phyloP scores from a whole-genome alignment of 805 yeast genomes.

The Cyberlindnera maclurae region DNA sequence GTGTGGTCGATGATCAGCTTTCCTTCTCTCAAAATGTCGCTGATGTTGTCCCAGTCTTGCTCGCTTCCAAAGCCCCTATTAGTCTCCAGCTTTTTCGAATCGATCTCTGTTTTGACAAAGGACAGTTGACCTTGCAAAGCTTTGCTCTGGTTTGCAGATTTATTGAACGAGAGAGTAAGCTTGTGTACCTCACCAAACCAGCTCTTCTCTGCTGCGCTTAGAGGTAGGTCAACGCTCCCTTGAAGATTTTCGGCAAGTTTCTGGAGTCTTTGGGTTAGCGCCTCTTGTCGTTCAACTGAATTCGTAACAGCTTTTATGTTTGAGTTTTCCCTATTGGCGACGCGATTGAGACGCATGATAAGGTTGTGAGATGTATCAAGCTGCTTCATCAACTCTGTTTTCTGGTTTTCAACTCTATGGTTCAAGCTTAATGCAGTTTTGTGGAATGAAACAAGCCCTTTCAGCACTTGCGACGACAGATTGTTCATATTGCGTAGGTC shows the following conservation, averaged over 20 bases:
- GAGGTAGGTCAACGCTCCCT: conserved; percentile 22
- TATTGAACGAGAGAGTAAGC: conserved; percentile 27
- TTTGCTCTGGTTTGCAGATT: conserved; percentile 23
- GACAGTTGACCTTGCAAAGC: conserved; percentile 24
- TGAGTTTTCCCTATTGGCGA: conserved; percentile 11
- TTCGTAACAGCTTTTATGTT: conserved; percentile 14
- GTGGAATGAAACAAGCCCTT: conserved; percentile 17
- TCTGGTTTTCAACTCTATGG: conserved; percentile 32
- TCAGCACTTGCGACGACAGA: conserved; percentile 16
- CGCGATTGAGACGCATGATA: conserved; percentile 9
- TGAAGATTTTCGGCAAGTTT: conserved; percentile 24
- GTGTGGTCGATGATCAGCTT: conserved; percentile 22
- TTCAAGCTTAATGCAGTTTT: conserved; percentile 30
- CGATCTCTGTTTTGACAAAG: conserved; percentile 24
- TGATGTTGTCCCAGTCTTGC: conserved; percentile 28
- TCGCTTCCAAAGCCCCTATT: conserved; percentile 4
- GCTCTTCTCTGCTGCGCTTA: conserved; percentile 33
- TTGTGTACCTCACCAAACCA: conserved; percentile 40
- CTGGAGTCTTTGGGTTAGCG: conserved; percentile 26
- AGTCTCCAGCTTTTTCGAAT: conserved; percentile 1
- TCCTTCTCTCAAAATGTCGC: conserved; percentile 27
- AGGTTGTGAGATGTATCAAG: conserved; percentile 24
- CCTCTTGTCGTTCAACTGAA: conserved; percentile 27
- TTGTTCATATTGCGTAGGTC: conserved; percentile 14
- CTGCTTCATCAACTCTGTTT: conserved; percentile 36